Evolutionary conservation across 1,284 basidiomycete species (phyloP).

Genomic region (Dichomitus squalens): DNA sequence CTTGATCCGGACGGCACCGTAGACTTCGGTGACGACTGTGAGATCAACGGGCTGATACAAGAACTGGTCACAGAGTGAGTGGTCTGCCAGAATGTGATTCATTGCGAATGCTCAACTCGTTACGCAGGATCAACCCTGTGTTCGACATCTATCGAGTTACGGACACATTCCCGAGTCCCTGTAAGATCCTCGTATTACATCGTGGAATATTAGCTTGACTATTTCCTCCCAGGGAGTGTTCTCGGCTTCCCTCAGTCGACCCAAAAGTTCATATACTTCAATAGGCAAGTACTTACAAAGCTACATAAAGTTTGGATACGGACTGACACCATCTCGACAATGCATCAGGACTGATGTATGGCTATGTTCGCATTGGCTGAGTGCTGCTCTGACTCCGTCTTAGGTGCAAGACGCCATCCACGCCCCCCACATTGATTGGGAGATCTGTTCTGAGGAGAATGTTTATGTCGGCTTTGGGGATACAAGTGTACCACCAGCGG

Average conservation of each 20-base stretch:
- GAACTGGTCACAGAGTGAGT: constrained; percentile 42
- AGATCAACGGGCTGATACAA: constrained; percentile 43
- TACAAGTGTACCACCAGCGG: not conserved
- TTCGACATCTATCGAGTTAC: constrained; percentile 48
- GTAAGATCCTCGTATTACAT: constrained; percentile 20
- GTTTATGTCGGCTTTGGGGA: not conserved
- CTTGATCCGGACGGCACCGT: constrained; percentile 26
- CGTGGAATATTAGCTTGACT: constrained; percentile 22
- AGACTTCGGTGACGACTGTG: constrained; percentile 37
- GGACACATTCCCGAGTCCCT: constrained; percentile 38
- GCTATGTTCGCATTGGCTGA: no score
- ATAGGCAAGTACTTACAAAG: constrained; percentile 41
- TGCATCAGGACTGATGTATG: constrained; percentile 39
- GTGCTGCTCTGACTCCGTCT: no score
- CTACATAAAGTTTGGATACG: constrained; percentile 24
- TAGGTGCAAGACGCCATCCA: constrained; percentile 65
- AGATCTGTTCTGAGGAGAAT: constrained; percentile 35
- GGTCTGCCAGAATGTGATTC: not conserved
- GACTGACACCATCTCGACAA: not conserved
- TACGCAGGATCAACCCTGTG: constrained; percentile 52
- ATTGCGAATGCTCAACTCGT: not conserved
- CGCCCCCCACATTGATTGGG: constrained; percentile 60
- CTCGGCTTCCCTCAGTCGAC: constrained; percentile 56
- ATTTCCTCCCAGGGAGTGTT: constrained; percentile 50
- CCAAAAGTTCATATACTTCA: constrained; percentile 49